A percentile compares a stretch with the other conserved stretches of the same genome.
Evolutionary conservation across 306 rosid genomes (phyloP).

Genomic region (Senna siamea): DNA sequence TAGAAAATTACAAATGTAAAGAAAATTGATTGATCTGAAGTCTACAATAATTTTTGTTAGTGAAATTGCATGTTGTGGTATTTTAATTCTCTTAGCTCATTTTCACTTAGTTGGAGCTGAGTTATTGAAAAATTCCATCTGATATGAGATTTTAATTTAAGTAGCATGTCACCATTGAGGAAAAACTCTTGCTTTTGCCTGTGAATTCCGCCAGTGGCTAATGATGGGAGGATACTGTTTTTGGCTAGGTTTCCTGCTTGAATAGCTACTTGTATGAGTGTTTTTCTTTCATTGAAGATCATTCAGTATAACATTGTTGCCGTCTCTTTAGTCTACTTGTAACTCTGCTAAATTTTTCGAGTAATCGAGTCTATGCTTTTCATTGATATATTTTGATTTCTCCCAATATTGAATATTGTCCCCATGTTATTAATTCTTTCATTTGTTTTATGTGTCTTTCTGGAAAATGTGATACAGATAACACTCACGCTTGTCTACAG

Average conservation of each 20-base stretch:
- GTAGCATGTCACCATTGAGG: background rate
- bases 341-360: background rate
- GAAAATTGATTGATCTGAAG: background rate
- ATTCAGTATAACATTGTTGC: background rate
- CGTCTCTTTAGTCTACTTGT: background rate
- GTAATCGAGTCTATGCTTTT: background rate
- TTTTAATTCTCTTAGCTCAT: conserved; percentile 5
- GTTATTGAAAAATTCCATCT: background rate
- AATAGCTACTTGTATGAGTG: background rate
- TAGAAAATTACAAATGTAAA: background rate
- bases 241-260: background rate
- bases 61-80: background rate
- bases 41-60: background rate
- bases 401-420: background rate
- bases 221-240: background rate
- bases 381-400: background rate
- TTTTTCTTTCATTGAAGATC: conserved; percentile 10
- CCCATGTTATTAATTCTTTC: conserved; percentile 37
- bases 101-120: background rate
- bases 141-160: background rate
- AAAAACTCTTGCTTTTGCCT: background rate
- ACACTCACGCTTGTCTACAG: background rate
- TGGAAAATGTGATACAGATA: conserved; percentile 35
- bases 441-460: conserved; percentile 42
- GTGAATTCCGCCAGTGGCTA: background rate